A percentile compares a stretch with the other conserved stretches of the same genome.
Conservation (phyloP, 176 grass and related monocot species). For the Juncus inflexus region DNA sequence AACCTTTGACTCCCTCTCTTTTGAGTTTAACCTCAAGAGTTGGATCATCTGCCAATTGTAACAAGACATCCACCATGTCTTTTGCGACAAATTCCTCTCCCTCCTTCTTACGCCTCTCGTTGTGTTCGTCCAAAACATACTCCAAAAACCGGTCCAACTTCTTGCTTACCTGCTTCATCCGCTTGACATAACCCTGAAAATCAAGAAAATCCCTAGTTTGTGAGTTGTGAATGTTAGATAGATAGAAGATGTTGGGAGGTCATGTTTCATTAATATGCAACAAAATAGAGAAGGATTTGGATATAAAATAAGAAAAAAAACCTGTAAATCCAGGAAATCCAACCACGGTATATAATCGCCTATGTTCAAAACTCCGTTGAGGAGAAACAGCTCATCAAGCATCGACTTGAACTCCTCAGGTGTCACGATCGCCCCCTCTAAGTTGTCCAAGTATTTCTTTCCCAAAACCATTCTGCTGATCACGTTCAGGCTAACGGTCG, state of each 20-base stretch:
- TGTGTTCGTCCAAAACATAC: slow-evolving; percentile 75
- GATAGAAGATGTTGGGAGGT: too few relatives aligned
- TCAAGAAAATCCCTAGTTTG: slow-evolving; percentile 23
- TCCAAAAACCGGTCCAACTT: slow-evolving; percentile 81
- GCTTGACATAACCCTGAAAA: slow-evolving; percentile 71
- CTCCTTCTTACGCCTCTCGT: slow-evolving; percentile 34
- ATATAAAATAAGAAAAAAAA: too few relatives aligned
- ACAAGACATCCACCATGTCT: slow-evolving; percentile 90
- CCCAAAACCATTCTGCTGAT: slow-evolving; percentile 85
- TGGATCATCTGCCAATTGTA: slow-evolving; percentile 62
- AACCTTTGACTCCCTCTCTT: slow-evolving; percentile 46
- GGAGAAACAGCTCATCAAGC: slow-evolving; percentile 80
- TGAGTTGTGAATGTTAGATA: too few relatives aligned
- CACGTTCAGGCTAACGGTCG: slow-evolving; percentile 67
- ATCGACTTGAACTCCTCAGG: slow-evolving; percentile 89
- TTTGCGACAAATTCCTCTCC: slow-evolving; percentile 52
- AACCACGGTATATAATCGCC: slow-evolving; percentile 88
- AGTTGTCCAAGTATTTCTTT: slow-evolving; percentile 66
- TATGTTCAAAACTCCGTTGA: slow-evolving; percentile 92
- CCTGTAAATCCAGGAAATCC: slow-evolving; percentile 63
- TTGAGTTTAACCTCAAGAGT: slow-evolving; percentile 61
- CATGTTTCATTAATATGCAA: too few relatives aligned
- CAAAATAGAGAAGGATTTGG: too few relatives aligned
- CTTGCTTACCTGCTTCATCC: slow-evolving; percentile 81
- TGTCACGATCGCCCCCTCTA: slow-evolving; percentile 33